Conservation (phyloP, 2,329 filamentous ascomycete genomes). For the Aspergillus intermedius region DNA sequence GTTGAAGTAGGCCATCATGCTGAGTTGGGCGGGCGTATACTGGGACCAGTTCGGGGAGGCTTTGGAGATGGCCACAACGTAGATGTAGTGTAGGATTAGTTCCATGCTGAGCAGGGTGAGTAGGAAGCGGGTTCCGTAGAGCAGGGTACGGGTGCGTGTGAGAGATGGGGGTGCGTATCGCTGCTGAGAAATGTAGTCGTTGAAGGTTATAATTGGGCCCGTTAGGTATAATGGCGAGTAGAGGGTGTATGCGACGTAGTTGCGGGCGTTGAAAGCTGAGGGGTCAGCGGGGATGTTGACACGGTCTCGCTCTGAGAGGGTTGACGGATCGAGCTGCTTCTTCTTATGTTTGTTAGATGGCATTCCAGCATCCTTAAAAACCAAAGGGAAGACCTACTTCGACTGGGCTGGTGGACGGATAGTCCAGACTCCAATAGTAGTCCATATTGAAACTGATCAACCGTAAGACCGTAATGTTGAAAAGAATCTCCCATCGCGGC, state of each 20-base stretch:
- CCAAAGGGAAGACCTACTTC: slow-evolving; percentile 59
- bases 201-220: slow-evolving; percentile 93
- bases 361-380: not conserved
- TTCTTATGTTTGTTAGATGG: slow-evolving; percentile 60
- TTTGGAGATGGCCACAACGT: slow-evolving; percentile 87
- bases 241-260: slow-evolving; percentile 81
- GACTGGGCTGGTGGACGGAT: slow-evolving; percentile 57
- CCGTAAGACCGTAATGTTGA: slow-evolving; percentile 89
- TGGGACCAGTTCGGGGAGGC: slow-evolving; percentile 69
- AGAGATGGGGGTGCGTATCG: slow-evolving; percentile 68
- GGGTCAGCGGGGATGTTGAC: slow-evolving; percentile 66
- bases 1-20: slow-evolving; percentile 90
- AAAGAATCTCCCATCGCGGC: slow-evolving; percentile 89
- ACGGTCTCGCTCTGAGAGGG: slow-evolving; percentile 82
- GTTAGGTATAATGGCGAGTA: slow-evolving; percentile 91
- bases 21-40: slow-evolving; percentile 82
- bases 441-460: slow-evolving; percentile 96
- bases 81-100: slow-evolving; percentile 82
- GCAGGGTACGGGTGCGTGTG: slow-evolving; percentile 61
- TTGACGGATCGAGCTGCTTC: slow-evolving; percentile 90
- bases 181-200: slow-evolving; percentile 88
- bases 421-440: slow-evolving; percentile 82
- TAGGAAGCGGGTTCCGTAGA: slow-evolving; percentile 77
- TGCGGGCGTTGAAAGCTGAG: slow-evolving; percentile 68
- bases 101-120: slow-evolving; percentile 84